Conservation (phyloP, 1,284 basidiomycete species). For the Leccinum fallax region DNA sequence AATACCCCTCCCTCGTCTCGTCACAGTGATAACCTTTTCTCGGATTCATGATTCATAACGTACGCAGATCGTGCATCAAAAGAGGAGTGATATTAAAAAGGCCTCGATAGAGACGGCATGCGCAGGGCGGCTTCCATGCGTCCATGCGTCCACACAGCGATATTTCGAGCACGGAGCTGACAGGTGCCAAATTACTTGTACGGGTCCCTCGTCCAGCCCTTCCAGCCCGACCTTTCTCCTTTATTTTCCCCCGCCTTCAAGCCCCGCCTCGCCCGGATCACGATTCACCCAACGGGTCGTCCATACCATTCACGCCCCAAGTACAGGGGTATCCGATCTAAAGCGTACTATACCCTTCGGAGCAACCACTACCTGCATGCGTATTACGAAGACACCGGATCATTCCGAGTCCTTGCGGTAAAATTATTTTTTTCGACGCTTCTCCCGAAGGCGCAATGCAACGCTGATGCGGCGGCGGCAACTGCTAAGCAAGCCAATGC, state of each 20-base stretch:
- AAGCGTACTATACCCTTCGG: not conserved
- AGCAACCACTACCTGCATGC: not conserved
- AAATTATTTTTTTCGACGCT: not conserved
- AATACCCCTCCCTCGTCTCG: not conserved
- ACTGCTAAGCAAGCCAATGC: not conserved
- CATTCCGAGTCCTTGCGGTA: not conserved
- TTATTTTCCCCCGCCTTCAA: not conserved
- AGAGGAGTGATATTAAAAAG: not conserved
- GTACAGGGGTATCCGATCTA: not conserved
- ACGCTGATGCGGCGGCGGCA: not conserved
- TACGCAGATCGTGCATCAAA: not conserved
- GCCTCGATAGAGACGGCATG: not conserved
- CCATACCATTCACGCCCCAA: not conserved
- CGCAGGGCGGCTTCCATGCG: not conserved
- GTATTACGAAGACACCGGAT: not conserved
- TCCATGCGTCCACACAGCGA: not conserved
- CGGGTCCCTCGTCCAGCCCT: not conserved
- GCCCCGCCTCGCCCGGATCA: not conserved
- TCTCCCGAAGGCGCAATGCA: not conserved
- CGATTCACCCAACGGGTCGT: not conserved
- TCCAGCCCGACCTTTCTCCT: not conserved
- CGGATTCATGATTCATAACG: not conserved
- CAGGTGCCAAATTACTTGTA: not conserved
- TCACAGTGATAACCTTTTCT: not conserved
- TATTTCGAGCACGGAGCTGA: not conserved